Evolutionary conservation across 2,329 filamentous ascomycete genomes (phyloP), one percentile per base, ranked within the genome.

Genomic region (Zymoseptoria pseudotritici): DNA sequence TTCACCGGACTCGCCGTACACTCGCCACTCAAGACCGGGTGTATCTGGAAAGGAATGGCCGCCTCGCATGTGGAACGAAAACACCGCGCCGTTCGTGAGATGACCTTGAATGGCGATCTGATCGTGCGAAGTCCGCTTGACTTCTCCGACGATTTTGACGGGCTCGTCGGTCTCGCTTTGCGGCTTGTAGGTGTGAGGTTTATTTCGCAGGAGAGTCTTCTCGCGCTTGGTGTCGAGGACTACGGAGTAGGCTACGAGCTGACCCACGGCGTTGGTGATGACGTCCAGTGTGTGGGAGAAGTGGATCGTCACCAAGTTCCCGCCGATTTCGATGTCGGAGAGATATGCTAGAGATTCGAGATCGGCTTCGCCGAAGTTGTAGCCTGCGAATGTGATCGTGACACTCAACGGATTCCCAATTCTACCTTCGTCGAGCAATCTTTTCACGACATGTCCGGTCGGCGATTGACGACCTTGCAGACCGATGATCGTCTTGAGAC

Each of bases 401-500:
- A 61, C 53, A 29, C 55, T 55, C 13, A 75, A 46, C 0, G 81
- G 67, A 26, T 70, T 71, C 1, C 79, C 80, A 7, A 82, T 73
- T 29, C 73, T 72, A 0, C 77, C 76, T 1, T 71, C 71, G 0
- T 70, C 66, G 13, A 82, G 61, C 4, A 80, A 66, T 17, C 76
- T 66, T 58, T 75, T 78, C 11, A 79, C 62, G 58, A 76, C 78
- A 3, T 67, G 17, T 3, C 78, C 64, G 0, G 75, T 62, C 1
- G 77, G 76, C 55, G 68, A 69, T 4, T 74, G 70, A 1, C 76
- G 72, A 2, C 72, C 76, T 66, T 83, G 80, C 4, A 80, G 58
- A 2, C 79, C 79, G 3, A 81, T 72, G 31, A 78, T 69, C 0
- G 77, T 81, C 51, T 71, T 73, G 17, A 77, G 70, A 0, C 73